Percentiles rank a stretch among this genome's conserved stretches.
Conservation (phyloP, 306 rosid species). For the Vigna angularis region DNA sequence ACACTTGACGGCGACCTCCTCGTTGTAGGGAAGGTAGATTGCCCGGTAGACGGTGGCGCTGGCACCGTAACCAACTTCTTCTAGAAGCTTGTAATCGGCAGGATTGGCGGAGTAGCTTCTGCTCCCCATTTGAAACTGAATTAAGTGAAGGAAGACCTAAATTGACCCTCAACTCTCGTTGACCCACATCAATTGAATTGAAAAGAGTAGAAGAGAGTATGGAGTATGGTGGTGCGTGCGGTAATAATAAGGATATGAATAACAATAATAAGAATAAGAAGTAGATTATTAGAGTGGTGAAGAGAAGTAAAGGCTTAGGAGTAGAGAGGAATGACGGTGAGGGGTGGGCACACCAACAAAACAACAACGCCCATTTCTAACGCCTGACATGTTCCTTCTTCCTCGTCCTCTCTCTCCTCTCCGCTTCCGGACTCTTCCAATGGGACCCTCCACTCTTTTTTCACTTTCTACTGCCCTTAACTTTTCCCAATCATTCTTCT, state of each 20-base stretch:
- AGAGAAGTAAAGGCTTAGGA: neutral
- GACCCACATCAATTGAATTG: neutral
- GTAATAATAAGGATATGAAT: neutral
- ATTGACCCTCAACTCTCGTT: neutral
- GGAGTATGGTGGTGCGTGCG: no score
- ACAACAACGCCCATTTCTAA: constrained; percentile 31
- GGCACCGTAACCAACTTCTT: constrained; percentile 96
- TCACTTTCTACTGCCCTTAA: neutral
- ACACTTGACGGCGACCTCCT: constrained; percentile 87
- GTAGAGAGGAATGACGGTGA: neutral
- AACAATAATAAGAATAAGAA: no score
- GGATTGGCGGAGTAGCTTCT: constrained; percentile 62
- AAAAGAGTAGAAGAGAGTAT: neutral
- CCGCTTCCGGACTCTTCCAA: constrained; percentile 1
- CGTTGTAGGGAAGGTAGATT: constrained; percentile 81
- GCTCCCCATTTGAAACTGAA: constrained; percentile 5
- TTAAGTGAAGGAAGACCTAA: neutral
- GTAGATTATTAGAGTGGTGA: neutral
- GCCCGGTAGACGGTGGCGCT: constrained; percentile 94
- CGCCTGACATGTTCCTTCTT: constrained; percentile 36
- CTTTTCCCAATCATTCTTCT: neutral
- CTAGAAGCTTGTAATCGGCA: constrained; percentile 84
- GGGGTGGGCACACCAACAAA: constrained; percentile 12
- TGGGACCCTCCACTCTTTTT: constrained; percentile 25
- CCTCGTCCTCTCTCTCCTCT: constrained; percentile 17